phyloP scores from a whole-genome alignment of 139 green algal species.

The Chlorella sp. region DNA sequence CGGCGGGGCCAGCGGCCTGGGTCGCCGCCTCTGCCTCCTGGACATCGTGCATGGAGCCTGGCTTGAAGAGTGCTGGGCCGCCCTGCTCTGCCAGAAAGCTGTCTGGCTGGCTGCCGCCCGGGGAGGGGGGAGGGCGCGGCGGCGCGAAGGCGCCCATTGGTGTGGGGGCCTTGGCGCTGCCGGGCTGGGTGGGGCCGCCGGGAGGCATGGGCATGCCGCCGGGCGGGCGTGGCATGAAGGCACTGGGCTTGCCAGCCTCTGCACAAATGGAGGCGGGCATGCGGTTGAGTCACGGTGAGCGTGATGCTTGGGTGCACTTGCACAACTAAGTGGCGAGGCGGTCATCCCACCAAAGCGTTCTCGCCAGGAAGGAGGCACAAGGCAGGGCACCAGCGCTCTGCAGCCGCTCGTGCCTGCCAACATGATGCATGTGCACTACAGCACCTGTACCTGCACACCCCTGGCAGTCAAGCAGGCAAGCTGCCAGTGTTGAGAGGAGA shows the following conservation, averaged over 20 bases:
- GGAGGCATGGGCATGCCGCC: background rate
- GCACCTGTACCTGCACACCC: background rate
- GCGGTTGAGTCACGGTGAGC: background rate
- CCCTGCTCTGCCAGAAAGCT: constrained; percentile 17
- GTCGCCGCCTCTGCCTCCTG: background rate
- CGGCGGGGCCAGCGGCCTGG: background rate
- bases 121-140: constrained; percentile 9
- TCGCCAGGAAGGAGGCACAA: background rate
- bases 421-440: too few species aligned
- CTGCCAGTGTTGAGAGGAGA: background rate
- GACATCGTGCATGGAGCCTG: background rate
- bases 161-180: background rate
- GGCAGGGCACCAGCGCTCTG: background rate
- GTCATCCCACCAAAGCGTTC: too few species aligned
- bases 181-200: background rate
- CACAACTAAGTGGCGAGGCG: background rate
- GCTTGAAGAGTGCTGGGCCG: constrained; percentile 30
- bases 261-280: background rate
- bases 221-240: background rate
- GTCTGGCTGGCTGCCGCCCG: background rate
- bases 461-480: background rate
- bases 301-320: too few species aligned
- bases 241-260: background rate
- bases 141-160: background rate
- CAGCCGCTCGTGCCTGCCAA: too few species aligned